Percentiles rank a stretch among this genome's conserved stretches.
phyloP scores from a whole-genome alignment of 495 filamentous ascomycete genomes.

The Neurospora sp. region DNA sequence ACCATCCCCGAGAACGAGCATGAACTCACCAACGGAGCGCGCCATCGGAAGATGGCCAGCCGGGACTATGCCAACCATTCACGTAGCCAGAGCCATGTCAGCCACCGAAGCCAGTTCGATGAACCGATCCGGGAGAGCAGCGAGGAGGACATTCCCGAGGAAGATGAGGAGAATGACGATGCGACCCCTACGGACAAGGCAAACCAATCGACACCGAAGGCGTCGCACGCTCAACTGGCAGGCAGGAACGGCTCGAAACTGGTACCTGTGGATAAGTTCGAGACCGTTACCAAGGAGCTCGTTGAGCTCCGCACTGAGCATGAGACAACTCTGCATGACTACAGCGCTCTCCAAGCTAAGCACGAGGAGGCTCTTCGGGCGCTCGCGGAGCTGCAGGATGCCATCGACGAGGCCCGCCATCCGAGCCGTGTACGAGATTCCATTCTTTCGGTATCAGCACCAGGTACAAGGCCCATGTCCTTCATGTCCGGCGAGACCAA shows the following conservation, averaged over 20 bases:
- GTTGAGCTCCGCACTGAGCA: conserved; percentile 85
- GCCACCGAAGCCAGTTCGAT: conserved; percentile 38
- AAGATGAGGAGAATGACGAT: conserved; percentile 19
- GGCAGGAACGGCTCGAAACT: conserved; percentile 32
- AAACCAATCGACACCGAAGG: conserved; percentile 20
- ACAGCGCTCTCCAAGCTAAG: conserved; percentile 71
- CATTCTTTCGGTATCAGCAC: conserved; percentile 44
- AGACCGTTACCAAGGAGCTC: conserved; percentile 85
- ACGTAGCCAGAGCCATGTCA: conserved; percentile 39
- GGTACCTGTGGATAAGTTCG: conserved; percentile 77
- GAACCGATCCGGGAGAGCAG: conserved; percentile 43
- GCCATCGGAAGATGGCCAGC: conserved; percentile 31
- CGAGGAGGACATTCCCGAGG: conserved; percentile 24
- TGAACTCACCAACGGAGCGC: conserved; percentile 26
- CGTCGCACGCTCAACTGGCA: conserved; percentile 12
- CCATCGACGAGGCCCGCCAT: conserved; percentile 72
- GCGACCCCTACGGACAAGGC: conserved; percentile 22
- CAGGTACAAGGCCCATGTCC: conserved; percentile 64
- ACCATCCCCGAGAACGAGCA: conserved; percentile 24
- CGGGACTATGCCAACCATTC: conserved; percentile 38
- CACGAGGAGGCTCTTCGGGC: conserved; percentile 83
- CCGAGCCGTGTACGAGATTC: conserved; percentile 42
- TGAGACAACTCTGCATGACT: conserved; percentile 72
- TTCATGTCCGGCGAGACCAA: conserved; percentile 83
- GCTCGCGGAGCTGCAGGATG: conserved; percentile 74